phyloP scores from a whole-genome alignment of 345 rosid genomes.

The Mangifera indica region DNA sequence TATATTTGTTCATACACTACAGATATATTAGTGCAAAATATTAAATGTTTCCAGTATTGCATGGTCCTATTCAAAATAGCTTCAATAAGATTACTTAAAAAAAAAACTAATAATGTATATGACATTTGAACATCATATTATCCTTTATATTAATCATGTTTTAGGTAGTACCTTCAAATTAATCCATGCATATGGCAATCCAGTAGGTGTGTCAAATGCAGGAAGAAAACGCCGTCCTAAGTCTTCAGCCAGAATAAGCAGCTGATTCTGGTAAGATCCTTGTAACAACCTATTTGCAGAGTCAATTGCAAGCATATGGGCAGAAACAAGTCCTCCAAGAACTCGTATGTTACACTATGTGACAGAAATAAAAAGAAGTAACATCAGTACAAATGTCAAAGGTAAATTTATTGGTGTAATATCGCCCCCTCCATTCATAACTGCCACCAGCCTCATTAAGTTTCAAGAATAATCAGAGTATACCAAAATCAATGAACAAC shows the following conservation, averaged over 20 bases:
- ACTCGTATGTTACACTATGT: constrained; percentile 96
- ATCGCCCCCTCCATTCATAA: background rate
- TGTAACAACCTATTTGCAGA: constrained; percentile 67
- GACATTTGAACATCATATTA: background rate
- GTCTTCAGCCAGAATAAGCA: constrained; percentile 78
- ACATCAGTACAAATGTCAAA: constrained; percentile 28
- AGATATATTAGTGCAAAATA: background rate
- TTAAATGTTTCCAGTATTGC: background rate
- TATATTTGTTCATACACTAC: background rate
- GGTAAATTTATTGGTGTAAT: constrained; percentile 3
- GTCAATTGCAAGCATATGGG: constrained; percentile 97
- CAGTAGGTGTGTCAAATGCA: constrained; percentile 84
- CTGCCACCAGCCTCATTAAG: constrained; percentile 9
- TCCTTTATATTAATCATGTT: constrained; percentile 4
- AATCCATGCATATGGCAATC: constrained; percentile 95
- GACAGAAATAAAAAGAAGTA: constrained; percentile 31
- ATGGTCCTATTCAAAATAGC: background rate
- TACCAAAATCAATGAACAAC: background rate
- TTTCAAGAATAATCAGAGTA: constrained; percentile 8
- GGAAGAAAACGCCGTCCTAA: constrained; percentile 83
- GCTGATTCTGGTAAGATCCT: constrained; percentile 75
- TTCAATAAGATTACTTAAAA: background rate
- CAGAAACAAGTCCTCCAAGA: constrained; percentile 99
- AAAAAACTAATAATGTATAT: background rate
- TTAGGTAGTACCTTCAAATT: constrained; percentile 71